phyloP scores from a whole-genome alignment of 2,329 filamentous ascomycete species.

The Pseudogymnoascus sp. region DNA sequence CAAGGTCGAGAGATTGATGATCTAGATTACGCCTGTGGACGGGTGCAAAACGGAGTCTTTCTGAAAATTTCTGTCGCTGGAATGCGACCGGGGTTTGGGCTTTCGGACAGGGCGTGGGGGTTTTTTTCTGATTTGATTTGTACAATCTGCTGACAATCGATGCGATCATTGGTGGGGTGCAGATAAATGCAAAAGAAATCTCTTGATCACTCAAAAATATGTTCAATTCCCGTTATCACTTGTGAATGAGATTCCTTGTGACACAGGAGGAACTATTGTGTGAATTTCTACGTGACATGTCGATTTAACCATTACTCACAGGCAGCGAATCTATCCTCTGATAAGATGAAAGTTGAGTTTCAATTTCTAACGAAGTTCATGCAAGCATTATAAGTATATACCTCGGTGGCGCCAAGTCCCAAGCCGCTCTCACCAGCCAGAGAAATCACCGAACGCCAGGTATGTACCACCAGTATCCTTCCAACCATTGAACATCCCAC shows the following conservation, averaged over 20 bases:
- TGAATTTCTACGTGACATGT: constrained; percentile 9
- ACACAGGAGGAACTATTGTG: constrained; percentile 9
- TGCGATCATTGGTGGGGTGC: not conserved
- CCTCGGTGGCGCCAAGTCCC: constrained; percentile 3
- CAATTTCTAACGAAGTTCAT: not conserved
- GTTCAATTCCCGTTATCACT: constrained; percentile 9
- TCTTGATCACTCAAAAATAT: constrained; percentile 6
- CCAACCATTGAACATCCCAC: not conserved
- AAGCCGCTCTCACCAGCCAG: constrained; percentile 5
- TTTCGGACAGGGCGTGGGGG: not conserved
- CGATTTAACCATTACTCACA: not conserved
- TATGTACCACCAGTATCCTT: constrained; percentile 3
- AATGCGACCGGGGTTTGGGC: constrained; percentile 6
- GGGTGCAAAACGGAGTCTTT: not conserved
- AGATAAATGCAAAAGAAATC: constrained; percentile 6
- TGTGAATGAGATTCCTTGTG: constrained; percentile 7
- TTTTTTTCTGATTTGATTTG: constrained; percentile 6
- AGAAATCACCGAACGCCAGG: constrained; percentile 6
- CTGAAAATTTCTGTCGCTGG: constrained; percentile 7
- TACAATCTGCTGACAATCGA: constrained; percentile 5
- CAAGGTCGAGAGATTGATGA: constrained; percentile 92
- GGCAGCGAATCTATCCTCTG: not conserved
- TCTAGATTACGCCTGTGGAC: constrained; percentile 44
- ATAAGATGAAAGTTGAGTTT: not conserved
- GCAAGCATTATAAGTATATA: constrained; percentile 6